Evolutionary conservation across 441 rosid genomes (phyloP).

Genomic region (Erysimum cheiri): DNA sequence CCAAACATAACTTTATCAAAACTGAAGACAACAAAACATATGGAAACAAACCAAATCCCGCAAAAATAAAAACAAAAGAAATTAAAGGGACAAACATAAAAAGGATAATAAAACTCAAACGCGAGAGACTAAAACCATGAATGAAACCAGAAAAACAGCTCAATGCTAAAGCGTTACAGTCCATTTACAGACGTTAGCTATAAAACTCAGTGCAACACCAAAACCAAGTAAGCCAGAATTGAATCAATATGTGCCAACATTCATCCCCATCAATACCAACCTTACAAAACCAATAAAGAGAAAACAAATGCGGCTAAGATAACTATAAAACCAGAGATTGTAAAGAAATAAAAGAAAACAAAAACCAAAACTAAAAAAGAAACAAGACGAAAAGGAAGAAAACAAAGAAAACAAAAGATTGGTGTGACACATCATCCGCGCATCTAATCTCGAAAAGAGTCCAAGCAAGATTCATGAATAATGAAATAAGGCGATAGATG

Average conservation of each 20-base stretch:
- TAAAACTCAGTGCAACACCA: slow-evolving; percentile 24
- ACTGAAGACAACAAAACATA: slow-evolving; percentile 11
- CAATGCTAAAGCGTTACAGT: slow-evolving; percentile 8
- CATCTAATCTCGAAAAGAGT: slow-evolving; percentile 9
- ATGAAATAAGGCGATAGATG: background rate
- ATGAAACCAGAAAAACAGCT: slow-evolving; percentile 4
- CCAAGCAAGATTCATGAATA: background rate
- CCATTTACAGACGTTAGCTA: background rate
- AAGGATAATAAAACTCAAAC: background rate
- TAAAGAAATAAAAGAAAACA: slow-evolving; percentile 12
- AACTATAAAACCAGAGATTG: slow-evolving; percentile 6
- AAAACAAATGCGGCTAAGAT: slow-evolving; percentile 17
- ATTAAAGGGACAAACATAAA: slow-evolving; percentile 24
- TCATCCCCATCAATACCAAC: background rate
- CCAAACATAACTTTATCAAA: slow-evolving; percentile 35
- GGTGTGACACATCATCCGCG: background rate
- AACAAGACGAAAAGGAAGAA: background rate
- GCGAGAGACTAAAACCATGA: slow-evolving; percentile 5
- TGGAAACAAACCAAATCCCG: background rate
- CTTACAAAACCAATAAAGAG: slow-evolving; percentile 20
- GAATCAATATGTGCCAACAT: slow-evolving; percentile 21
- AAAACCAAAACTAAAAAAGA: slow-evolving; percentile 13
- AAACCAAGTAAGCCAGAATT: slow-evolving; percentile 40
- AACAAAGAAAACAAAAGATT: slow-evolving; percentile 22
- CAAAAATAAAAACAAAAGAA: slow-evolving; percentile 28